Evolutionary conservation across 2,329 filamentous ascomycete genomes (phyloP).

Genomic region (Lasiodiplodia sp.): DNA sequence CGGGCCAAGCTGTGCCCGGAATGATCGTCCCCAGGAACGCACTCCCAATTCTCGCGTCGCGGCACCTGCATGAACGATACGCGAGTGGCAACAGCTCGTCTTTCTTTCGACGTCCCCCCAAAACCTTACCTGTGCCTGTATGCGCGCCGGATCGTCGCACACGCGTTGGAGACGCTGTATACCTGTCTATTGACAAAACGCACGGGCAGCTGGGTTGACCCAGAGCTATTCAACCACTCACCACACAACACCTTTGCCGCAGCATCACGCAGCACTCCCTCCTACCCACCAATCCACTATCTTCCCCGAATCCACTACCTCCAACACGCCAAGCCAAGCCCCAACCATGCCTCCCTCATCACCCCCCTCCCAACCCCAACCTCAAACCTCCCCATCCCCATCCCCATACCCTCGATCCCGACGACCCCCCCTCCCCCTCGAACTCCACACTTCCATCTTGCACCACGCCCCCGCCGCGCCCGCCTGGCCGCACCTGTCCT

Average conservation of each 20-base stretch:
- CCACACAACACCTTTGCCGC: too few relatives aligned
- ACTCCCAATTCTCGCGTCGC: not conserved
- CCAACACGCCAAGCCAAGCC: too few relatives aligned
- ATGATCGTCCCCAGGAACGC: not conserved
- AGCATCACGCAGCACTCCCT: too few relatives aligned
- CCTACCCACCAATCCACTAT: too few relatives aligned
- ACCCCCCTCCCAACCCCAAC: not conserved
- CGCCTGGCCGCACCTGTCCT: not conserved
- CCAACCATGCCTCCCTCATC: not conserved
- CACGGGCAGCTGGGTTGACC: too few relatives aligned
- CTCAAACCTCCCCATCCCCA: not conserved
- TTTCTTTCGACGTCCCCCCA: not conserved
- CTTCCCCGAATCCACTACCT: too few relatives aligned
- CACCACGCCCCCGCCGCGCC: not conserved
- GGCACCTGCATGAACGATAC: not conserved
- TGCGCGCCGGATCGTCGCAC: too few relatives aligned
- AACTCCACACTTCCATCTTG: slow-evolving; percentile 9
- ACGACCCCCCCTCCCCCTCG: slow-evolving; percentile 3
- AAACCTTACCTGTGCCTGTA: too few relatives aligned
- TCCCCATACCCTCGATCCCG: not conserved
- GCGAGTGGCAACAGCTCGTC: not conserved
- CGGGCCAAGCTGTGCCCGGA: not conserved
- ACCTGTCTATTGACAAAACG: too few relatives aligned
- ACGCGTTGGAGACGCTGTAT: too few relatives aligned
- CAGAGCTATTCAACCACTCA: too few relatives aligned